Conservation (phyloP, 2,329 filamentous ascomycete genomes). For the Knufia fluminis region DNA sequence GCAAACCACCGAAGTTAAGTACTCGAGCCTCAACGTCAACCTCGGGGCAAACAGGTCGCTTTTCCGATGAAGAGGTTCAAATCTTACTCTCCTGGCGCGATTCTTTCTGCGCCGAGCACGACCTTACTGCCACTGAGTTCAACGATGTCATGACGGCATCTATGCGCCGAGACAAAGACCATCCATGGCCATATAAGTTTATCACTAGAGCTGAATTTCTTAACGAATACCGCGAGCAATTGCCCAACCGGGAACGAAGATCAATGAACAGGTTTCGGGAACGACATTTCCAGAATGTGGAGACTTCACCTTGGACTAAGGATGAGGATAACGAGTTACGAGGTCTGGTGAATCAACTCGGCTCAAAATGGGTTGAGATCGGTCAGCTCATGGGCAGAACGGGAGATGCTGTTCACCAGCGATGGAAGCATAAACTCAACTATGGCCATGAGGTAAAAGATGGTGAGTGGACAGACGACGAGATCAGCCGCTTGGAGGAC, state of each 20-base stretch:
- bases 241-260: conserved; percentile 30
- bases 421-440: conserved; percentile 35
- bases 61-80: conserved; percentile 16
- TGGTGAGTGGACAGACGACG: conserved; percentile 31
- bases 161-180: conserved; percentile 10
- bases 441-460: conserved; percentile 28
- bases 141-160: conserved; percentile 23
- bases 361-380: conserved; percentile 31
- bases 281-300: conserved; percentile 32
- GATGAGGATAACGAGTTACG: conserved; percentile 35
- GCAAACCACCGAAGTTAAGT: conserved; percentile 12
- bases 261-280: conserved; percentile 36
- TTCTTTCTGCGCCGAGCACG: conserved; percentile 18
- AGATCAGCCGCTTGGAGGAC: conserved; percentile 25
- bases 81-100: conserved; percentile 18
- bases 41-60: conserved; percentile 14
- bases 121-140: conserved; percentile 17
- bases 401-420: conserved; percentile 34
- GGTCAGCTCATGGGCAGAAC: conserved; percentile 31
- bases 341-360: conserved; percentile 25
- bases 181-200: conserved; percentile 14
- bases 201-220: conserved; percentile 30
- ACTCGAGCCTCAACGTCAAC: conserved; percentile 8
- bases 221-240: conserved; percentile 27
- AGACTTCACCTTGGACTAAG: conserved; percentile 31